Conservation (phyloP, 2,329 filamentous ascomycete species). For the Penicillium sclerotiorum region DNA sequence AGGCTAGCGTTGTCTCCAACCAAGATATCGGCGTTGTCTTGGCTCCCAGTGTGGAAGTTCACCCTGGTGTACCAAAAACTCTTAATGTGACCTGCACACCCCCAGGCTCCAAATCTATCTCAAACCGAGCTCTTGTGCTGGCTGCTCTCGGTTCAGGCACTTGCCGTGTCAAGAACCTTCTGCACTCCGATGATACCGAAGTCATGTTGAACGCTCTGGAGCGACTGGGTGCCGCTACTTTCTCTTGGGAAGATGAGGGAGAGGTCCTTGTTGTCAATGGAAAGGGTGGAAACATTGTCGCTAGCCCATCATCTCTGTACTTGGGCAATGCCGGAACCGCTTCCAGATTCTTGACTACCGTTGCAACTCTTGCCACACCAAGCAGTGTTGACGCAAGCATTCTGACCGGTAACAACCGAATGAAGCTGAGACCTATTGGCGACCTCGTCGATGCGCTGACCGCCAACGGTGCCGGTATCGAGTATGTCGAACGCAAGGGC, state of each 20-base stretch:
- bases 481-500: slow-evolving; percentile 80
- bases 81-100: slow-evolving; percentile 77
- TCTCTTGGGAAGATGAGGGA: slow-evolving; percentile 93
- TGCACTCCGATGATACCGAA: slow-evolving; percentile 96
- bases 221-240: slow-evolving; percentile 81
- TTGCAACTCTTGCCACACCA: slow-evolving; percentile 78
- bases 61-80: slow-evolving; percentile 67
- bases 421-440: slow-evolving; percentile 94
- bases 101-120: slow-evolving; percentile 96
- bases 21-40: slow-evolving; percentile 79
- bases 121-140: slow-evolving; percentile 90
- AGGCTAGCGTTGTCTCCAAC: slow-evolving; percentile 88
- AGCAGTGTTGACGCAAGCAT: slow-evolving; percentile 67
- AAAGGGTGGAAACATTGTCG: slow-evolving; percentile 81
- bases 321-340: slow-evolving; percentile 96
- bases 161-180: slow-evolving; percentile 85
- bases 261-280: slow-evolving; percentile 86
- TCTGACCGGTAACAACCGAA: slow-evolving; percentile 89
- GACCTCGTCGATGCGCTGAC: slow-evolving; percentile 88
- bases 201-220: slow-evolving; percentile 94
- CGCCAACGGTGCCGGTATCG: slow-evolving; percentile 81
- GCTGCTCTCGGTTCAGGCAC: slow-evolving; percentile 85
- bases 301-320: slow-evolving; percentile 77
- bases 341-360: slow-evolving; percentile 90
- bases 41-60: slow-evolving; percentile 74